Evolutionary conservation across 371 early-diverging fungal genomes (phyloP).

Genomic region (Dipsacomyces acuminosporus): DNA sequence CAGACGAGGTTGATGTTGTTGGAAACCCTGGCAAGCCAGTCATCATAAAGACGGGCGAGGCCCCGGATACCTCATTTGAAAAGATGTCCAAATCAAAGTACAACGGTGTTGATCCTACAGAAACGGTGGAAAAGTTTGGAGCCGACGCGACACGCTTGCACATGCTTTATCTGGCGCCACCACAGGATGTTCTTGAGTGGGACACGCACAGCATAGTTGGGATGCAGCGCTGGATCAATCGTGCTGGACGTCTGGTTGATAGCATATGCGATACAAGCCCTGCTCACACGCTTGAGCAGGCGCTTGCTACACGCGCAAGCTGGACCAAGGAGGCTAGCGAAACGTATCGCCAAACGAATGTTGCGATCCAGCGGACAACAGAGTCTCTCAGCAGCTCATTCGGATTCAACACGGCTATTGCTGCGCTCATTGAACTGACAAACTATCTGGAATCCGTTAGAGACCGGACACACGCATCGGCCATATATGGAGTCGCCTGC

Average conservation of each 20-base stretch:
- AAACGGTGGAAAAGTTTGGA: constrained; percentile 65
- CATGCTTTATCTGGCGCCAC: constrained; percentile 87
- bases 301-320: constrained; percentile 8
- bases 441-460: constrained; percentile 52
- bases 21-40: constrained; percentile 45
- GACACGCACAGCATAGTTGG: constrained; percentile 86
- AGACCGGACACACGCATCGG: constrained; percentile 49
- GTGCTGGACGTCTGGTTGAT: constrained; percentile 37
- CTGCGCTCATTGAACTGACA: constrained; percentile 77
- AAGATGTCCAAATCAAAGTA: constrained; percentile 96
- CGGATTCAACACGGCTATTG: constrained; percentile 75
- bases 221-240: constrained; percentile 77
- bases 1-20: constrained; percentile 62
- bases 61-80: constrained; percentile 67
- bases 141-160: constrained; percentile 82
- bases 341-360: constrained; percentile 51
- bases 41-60: constrained; percentile 59
- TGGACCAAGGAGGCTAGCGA: constrained; percentile 59
- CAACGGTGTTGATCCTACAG: constrained; percentile 88
- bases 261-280: constrained; percentile 5
- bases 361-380: constrained; percentile 55
- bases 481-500: constrained; percentile 54
- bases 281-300: not conserved
- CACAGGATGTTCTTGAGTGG: constrained; percentile 87
- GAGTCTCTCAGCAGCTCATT: constrained; percentile 56